Base-by-base conservation (phyloP, 371 early-diverging fungal species). In the Rhizopus stolonifer region DNA sequence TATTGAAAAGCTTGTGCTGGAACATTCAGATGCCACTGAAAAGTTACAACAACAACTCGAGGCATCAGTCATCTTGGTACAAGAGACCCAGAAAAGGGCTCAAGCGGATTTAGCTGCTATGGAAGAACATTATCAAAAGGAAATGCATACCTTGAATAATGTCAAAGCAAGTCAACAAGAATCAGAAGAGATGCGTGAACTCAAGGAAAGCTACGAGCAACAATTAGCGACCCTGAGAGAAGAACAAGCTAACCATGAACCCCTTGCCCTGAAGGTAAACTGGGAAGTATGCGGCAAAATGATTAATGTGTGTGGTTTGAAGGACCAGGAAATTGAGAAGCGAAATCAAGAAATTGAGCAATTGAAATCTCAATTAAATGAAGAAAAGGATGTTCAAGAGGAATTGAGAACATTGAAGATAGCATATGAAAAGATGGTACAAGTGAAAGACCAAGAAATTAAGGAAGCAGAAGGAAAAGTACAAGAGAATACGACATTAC, bases 401-500 rank as follows among this genome's bases (percentile, higher is more conserved):
- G 65, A 64, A 42, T 36, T 60, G 33, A 48, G 54, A 11, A 56
- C 60, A 13, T 53, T 65, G 23, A 56, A 65, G 36, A 40, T 50
- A 24, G 67, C 72, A 2, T 75, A 66, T 55, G 72, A 69, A 5
- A 71, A 71, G 33, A 61, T 75, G 69, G 45, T 74, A 14, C 32
- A 47, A 34, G 72, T 49, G 18, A 75, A 75, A 51, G 65, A 71
- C 29, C 54, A 71, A 49, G 75, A 71, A 46, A 65, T 75, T 17
- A 65, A 66, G 31, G 72, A 72, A 33, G 56, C 56, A 17, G 64
- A 72, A 46, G 70, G 67, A 43, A 49, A 67, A 23, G 47, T 70
- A 32, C 57, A 59, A 34, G 64, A 70, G 38, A 55, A 49, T 39
- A 52, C 65, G 40, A 36, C 45, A 23, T 45, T 40, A 10, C 11